Conservation (phyloP, 805 yeast species). For the Candida anglica region DNA sequence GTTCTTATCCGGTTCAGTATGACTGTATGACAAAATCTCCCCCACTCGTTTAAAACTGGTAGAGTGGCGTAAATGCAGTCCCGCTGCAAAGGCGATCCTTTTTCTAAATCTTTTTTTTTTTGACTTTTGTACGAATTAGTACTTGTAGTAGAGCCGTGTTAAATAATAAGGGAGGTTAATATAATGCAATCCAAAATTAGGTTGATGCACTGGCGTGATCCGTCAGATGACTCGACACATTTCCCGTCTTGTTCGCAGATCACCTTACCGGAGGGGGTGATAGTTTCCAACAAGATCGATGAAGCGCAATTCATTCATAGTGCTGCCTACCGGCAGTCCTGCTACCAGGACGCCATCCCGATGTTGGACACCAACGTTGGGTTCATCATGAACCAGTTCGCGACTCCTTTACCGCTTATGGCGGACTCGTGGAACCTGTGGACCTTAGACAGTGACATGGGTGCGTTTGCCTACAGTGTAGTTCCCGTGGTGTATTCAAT, state of each 20-base stretch:
- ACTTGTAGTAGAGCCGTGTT: too few species aligned
- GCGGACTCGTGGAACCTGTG: slow-evolving; percentile 46
- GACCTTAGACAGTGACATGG: slow-evolving; percentile 26
- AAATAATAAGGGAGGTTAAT: too few species aligned
- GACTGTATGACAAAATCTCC: too few species aligned
- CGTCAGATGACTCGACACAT: slow-evolving; percentile 14
- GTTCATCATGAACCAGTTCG: slow-evolving; percentile 19
- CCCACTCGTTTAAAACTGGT: too few species aligned
- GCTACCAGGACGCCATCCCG: slow-evolving; percentile 29
- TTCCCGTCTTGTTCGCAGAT: slow-evolving; percentile 31
- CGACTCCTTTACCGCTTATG: slow-evolving; percentile 40
- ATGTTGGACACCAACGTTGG: slow-evolving; percentile 37
- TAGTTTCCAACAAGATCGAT: slow-evolving; percentile 22
- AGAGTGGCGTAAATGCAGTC: too few species aligned
- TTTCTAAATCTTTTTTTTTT: too few species aligned
- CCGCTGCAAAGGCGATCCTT: too few species aligned
- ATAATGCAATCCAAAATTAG: neutral
- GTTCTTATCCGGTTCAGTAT: too few species aligned
- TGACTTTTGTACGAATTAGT: too few species aligned
- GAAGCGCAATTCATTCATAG: slow-evolving; percentile 9
- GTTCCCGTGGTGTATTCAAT: slow-evolving; percentile 61
- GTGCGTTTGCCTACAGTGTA: slow-evolving; percentile 51
- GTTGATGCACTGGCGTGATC: slow-evolving; percentile 33
- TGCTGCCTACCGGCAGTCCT: slow-evolving; percentile 26
- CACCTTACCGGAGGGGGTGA: slow-evolving; percentile 27